Evolutionary conservation across 2,329 filamentous ascomycete genomes (phyloP).

Genomic region (Paraconiothyrium sp.): DNA sequence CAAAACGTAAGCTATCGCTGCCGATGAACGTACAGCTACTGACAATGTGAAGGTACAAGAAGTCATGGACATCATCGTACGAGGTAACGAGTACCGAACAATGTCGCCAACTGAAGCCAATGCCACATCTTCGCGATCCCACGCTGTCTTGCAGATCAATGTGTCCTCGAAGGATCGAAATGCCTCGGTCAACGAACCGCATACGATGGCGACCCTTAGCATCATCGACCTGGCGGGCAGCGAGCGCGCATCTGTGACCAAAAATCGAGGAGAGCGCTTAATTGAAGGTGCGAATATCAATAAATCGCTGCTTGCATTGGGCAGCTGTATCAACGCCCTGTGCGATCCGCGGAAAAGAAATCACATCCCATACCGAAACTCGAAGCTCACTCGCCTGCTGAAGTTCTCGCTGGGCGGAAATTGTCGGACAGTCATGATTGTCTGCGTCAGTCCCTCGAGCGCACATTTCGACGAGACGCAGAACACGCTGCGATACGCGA

Average conservation of each 20-base stretch:
- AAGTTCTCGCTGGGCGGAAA: slow-evolving; percentile 98
- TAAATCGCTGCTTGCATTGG: slow-evolving; percentile 92
- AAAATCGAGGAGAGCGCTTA: slow-evolving; percentile 91
- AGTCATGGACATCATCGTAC: slow-evolving; percentile 99
- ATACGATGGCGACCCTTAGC: slow-evolving; percentile 97
- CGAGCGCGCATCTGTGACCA: slow-evolving; percentile 93
- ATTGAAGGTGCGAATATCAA: slow-evolving; percentile 99
- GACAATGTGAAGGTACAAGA: slow-evolving; percentile 66
- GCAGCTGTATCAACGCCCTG: slow-evolving; percentile 97
- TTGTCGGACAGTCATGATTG: slow-evolving; percentile 99
- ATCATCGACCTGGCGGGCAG: slow-evolving; percentile 98
- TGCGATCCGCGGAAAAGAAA: slow-evolving; percentile 92
- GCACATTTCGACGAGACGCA: slow-evolving; percentile 98
- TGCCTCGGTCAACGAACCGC: slow-evolving; percentile 88
- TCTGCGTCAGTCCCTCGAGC: slow-evolving; percentile 95
- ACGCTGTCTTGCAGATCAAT: slow-evolving; percentile 97
- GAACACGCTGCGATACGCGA: slow-evolving; percentile 96
- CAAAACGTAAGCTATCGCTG: slow-evolving; percentile 71
- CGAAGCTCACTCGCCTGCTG: slow-evolving; percentile 91
- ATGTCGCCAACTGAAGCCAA: slow-evolving; percentile 98
- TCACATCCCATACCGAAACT: slow-evolving; percentile 97
- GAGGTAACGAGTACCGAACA: slow-evolving; percentile 91
- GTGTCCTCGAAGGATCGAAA: slow-evolving; percentile 94
- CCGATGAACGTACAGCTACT: slow-evolving; percentile 22
- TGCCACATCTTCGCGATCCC: slow-evolving; percentile 94